These are phyloP conservation scores for Populus alba DNA, from an alignment of 345 rosid genomes.

Conservation along the genomic window DNA sequence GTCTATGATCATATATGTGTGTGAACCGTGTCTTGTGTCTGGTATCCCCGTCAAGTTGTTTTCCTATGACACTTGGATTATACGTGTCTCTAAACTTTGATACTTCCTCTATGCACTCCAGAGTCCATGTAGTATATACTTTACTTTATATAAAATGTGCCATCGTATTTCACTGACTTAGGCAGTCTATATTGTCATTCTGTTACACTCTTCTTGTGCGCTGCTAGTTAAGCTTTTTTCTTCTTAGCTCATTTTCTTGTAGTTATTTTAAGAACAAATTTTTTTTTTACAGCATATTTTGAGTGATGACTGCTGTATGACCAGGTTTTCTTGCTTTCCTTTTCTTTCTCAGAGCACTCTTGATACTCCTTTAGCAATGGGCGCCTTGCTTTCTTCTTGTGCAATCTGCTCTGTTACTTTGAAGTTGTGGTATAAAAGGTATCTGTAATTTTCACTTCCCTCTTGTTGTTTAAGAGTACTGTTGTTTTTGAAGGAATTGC, in stretches of 20 bases:
- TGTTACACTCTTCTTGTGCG: background rate
- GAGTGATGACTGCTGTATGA: background rate
- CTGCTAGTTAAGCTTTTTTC: background rate
- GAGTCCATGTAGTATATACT: background rate
- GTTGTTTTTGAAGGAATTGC: background rate
- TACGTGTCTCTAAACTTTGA: background rate
- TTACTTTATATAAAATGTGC: background rate
- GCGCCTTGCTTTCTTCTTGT: slow-evolving; percentile 37
- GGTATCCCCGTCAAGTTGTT: background rate
- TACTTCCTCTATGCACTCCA: background rate
- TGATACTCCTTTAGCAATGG: slow-evolving; percentile 58
- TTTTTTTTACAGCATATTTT: background rate
- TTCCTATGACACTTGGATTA: background rate
- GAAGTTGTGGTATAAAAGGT: slow-evolving; percentile 29
- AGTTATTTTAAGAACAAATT: background rate
- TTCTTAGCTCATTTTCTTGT: background rate
- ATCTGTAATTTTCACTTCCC: background rate
- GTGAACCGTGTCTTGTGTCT: no score
- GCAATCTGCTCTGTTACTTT: slow-evolving; percentile 35
- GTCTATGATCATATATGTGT: no score
- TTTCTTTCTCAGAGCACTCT: slow-evolving; percentile 59
- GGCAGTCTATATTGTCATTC: background rate
- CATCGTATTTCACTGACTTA: background rate
- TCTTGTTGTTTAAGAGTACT: background rate
- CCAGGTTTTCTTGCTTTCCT: background rate